Evolutionary conservation across 768 basidiomycete genomes (phyloP), one percentile per base, ranked within the genome.

Genomic region (Serendipita sp.): DNA sequence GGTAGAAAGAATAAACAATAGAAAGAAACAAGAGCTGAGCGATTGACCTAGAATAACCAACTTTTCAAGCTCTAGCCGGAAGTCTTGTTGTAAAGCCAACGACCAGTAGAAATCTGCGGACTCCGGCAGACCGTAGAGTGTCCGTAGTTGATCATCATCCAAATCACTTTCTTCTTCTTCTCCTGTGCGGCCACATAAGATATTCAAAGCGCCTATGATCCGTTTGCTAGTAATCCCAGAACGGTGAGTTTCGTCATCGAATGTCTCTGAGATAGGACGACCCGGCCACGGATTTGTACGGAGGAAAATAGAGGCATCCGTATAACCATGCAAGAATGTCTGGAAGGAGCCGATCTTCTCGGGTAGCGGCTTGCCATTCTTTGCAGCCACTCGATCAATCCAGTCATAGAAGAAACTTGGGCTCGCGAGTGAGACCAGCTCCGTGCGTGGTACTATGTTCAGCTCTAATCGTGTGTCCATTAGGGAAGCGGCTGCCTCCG

Each of bases 291-390:
- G 91, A 70, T 94, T 80, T 69, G 83, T 86, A 55, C 87, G 80
- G 64, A 95, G 79, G 69, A 93, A 94, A 58, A 89, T 88, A 2
- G 88, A 90, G 0, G 90, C 89, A 72, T 94, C 91, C 88, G 48
- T n/a, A 70, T 79, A 94, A 13, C 91, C 91, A 67, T 89, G 82
- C 69, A 93, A 74, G 74, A 95, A 94, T 63, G 83, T 84, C 70
- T 95, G 92, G 83, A 92, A 85, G 69, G 87, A 89, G 5, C 92
- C 92, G 60, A 92, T 85, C 75, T 95, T 95, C 65, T 88, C 88
- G 27, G 89, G 89, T 18, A 93, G 72, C 1, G 80, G 79, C 70
- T 91, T 90, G 3, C 87, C 88, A 69, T 92, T 91, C 75, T 90
- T 92, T 8, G 80, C 80, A 3, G 82, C 87, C 70, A 76, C 88